Evolutionary conservation across 495 filamentous ascomycete species (phyloP).

Genomic region (Durotheca rogersii): DNA sequence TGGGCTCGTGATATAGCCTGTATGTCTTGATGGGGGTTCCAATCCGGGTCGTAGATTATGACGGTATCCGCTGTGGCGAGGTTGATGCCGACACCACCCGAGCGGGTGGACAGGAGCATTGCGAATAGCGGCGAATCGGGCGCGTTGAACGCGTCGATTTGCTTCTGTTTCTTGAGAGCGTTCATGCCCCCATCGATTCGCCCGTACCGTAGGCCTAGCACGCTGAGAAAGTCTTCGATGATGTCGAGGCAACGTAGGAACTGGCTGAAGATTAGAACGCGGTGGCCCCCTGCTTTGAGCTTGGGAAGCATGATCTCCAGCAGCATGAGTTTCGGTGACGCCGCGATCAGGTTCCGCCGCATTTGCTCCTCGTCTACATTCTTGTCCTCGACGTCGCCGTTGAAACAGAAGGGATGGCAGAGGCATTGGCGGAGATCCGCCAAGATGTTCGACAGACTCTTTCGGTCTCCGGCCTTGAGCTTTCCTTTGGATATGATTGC

Average conservation of each 20-base stretch:
- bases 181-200: conserved; percentile 84
- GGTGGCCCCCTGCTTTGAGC: conserved; percentile 81
- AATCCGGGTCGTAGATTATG: conserved; percentile 97
- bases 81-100: conserved; percentile 96
- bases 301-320: conserved; percentile 89
- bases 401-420: conserved; percentile 96
- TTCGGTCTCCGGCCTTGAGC: conserved; percentile 66
- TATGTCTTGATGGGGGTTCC: conserved; percentile 97
- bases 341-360: conserved; percentile 82
- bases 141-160: conserved; percentile 91
- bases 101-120: conserved; percentile 89
- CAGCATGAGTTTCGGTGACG: conserved; percentile 84
- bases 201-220: conserved; percentile 66
- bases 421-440: conserved; percentile 95
- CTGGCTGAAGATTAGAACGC: conserved; percentile 94
- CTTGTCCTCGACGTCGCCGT: conserved; percentile 79
- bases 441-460: conserved; percentile 86
- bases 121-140: conserved; percentile 79
- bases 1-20: conserved; percentile 93
- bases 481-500: conserved; percentile 71
- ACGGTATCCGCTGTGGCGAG: conserved; percentile 96
- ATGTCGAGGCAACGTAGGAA: conserved; percentile 87
- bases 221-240: conserved; percentile 84
- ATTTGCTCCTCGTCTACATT: conserved; percentile 51
- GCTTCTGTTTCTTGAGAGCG: conserved; percentile 83